Evolutionary conservation across 331 rosid species (phyloP).

Genomic region (Erythrophleum ivorense): DNA sequence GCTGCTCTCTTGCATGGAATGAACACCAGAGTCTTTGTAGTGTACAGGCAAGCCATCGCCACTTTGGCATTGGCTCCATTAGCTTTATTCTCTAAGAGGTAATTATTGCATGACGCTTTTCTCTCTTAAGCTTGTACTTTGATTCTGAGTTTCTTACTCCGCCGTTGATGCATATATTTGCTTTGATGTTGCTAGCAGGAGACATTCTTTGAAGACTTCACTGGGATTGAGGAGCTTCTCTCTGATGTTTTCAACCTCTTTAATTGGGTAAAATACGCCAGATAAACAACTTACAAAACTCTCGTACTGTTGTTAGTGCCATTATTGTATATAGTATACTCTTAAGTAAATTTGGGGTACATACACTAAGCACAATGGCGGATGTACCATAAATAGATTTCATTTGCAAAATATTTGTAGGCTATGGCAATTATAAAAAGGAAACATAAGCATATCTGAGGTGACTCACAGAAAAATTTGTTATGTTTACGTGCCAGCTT

Average conservation of each 20-base stretch:
- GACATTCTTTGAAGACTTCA: constrained; percentile 43
- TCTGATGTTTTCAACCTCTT: constrained; percentile 62
- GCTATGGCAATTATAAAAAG: too few species aligned
- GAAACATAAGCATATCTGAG: too few species aligned
- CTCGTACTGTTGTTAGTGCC: background rate
- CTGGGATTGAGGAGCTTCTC: constrained; percentile 51
- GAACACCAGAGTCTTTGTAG: constrained; percentile 70
- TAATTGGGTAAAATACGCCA: constrained; percentile 59
- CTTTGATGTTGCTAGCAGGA: constrained; percentile 41
- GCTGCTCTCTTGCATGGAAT: constrained; percentile 70
- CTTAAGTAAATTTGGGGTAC: too few species aligned
- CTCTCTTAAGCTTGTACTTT: background rate
- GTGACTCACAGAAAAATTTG: too few species aligned
- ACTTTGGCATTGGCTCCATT: constrained; percentile 61
- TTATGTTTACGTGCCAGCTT: too few species aligned
- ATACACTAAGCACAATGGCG: too few species aligned
- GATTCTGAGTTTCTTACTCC: background rate
- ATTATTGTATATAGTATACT: too few species aligned
- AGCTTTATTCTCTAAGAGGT: constrained; percentile 53
- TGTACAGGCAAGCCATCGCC: constrained; percentile 71
- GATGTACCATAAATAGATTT: too few species aligned
- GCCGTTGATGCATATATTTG: background rate
- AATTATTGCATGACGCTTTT: background rate
- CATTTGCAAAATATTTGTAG: too few species aligned
- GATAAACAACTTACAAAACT: background rate